Conservation (phyloP, 805 yeast species). For the Peterozyma toletana region DNA sequence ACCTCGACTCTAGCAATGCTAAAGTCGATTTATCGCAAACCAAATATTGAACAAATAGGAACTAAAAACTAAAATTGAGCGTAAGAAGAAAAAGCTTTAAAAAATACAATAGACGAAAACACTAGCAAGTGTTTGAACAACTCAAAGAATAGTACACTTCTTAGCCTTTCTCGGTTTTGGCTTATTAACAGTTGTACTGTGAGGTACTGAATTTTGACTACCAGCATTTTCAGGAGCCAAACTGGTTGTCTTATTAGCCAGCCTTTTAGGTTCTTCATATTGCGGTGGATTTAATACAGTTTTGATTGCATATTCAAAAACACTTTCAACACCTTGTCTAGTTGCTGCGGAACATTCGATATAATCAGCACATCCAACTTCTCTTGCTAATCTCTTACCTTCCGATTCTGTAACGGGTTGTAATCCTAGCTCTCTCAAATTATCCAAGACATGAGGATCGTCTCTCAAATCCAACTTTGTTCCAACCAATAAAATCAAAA, state of each 20-base stretch:
- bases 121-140: background rate
- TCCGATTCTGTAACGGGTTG: conserved; percentile 57
- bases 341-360: conserved; percentile 89
- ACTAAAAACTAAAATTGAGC: background rate
- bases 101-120: conserved; percentile 5
- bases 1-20: too few relatives aligned
- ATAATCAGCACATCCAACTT: conserved; percentile 65
- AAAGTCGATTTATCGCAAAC: too few relatives aligned
- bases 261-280: background rate
- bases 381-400: conserved; percentile 61
- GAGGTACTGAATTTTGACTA: too few relatives aligned
- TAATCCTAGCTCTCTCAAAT: conserved; percentile 52
- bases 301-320: conserved; percentile 77
- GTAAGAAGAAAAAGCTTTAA: conserved; percentile 12
- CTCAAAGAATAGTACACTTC: conserved; percentile 39
- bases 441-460: conserved; percentile 68
- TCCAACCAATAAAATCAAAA: conserved; percentile 69
- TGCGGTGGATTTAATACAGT: conserved; percentile 52
- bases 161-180: conserved; percentile 33
- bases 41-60: too few relatives aligned
- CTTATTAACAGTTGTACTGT: background rate
- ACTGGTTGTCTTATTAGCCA: background rate
- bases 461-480: conserved; percentile 86
- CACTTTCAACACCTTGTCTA: conserved; percentile 78
- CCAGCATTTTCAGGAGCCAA: background rate